phyloP scores from a whole-genome alignment of 2,329 filamentous ascomycete genomes.

The Juglanconis oblonga region DNA sequence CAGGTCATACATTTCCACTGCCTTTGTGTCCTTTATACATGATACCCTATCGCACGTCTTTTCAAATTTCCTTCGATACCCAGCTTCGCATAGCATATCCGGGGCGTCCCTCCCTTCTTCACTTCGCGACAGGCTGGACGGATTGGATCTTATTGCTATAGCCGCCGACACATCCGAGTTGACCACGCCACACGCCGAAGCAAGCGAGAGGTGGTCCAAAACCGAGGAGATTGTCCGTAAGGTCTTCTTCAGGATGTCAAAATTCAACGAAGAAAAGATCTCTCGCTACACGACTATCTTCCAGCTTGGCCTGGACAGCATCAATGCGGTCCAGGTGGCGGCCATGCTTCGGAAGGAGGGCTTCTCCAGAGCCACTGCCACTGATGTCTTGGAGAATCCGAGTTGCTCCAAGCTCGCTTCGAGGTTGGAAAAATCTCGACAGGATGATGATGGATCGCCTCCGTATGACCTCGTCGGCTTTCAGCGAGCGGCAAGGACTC shows the following conservation, averaged over 20 bases:
- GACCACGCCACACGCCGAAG: not conserved
- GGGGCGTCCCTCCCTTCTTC: constrained; percentile 3
- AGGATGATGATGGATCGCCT: not conserved
- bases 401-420: constrained; percentile 40
- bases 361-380: constrained; percentile 54
- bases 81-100: constrained; percentile 10
- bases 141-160: not conserved
- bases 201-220: constrained; percentile 42
- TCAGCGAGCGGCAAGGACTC: constrained; percentile 25
- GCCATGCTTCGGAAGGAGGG: constrained; percentile 60
- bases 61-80: constrained; percentile 3
- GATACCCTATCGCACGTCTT: constrained; percentile 14
- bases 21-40: constrained; percentile 4
- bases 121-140: constrained; percentile 3
- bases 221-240: constrained; percentile 52
- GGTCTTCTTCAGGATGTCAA: constrained; percentile 58
- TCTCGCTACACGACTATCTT: constrained; percentile 69
- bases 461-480: constrained; percentile 42
- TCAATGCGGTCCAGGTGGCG: constrained; percentile 79
- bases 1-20: constrained; percentile 17
- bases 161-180: not conserved
- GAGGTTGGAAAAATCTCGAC: not conserved
- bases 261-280: constrained; percentile 48
- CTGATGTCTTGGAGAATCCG: constrained; percentile 69
- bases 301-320: constrained; percentile 86